Conservation (phyloP, 495 filamentous ascomycete genomes). For the Aspergillus panamensis region DNA sequence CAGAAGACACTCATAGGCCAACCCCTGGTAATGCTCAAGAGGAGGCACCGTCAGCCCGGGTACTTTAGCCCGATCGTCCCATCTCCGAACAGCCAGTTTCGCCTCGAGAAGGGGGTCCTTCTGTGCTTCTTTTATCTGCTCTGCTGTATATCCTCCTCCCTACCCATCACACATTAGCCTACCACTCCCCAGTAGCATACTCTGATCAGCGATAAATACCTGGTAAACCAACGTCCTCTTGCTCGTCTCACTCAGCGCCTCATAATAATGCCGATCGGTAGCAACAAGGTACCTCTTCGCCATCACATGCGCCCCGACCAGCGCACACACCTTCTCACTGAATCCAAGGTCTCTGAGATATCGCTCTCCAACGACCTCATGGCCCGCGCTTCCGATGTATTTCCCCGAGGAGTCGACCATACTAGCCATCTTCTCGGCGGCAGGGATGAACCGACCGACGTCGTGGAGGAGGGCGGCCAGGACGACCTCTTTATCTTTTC, state of each 20-base stretch:
- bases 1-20: constrained; percentile 21
- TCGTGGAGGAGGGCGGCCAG: constrained; percentile 42
- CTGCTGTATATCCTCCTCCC: constrained; percentile 33
- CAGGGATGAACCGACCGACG: constrained; percentile 40
- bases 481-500: constrained; percentile 32
- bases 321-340: constrained; percentile 32
- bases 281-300: constrained; percentile 43
- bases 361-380: constrained; percentile 37
- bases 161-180: background rate
- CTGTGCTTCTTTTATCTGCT: constrained; percentile 28
- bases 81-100: constrained; percentile 35
- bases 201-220: background rate
- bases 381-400: constrained; percentile 36
- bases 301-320: constrained; percentile 42
- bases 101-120: constrained; percentile 31
- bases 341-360: constrained; percentile 39
- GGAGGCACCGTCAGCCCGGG: constrained; percentile 25
- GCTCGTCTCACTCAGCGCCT: constrained; percentile 36
- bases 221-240: constrained; percentile 36
- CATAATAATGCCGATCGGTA: constrained; percentile 36
- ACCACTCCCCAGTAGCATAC: background rate
- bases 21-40: constrained; percentile 23
- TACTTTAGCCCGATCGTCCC: constrained; percentile 41
- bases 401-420: constrained; percentile 24
- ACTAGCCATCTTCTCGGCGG: constrained; percentile 27